These are phyloP conservation scores for Metschnikowia continentalis DNA, from an alignment of 805 yeast species.

Conservation along the genomic window DNA sequence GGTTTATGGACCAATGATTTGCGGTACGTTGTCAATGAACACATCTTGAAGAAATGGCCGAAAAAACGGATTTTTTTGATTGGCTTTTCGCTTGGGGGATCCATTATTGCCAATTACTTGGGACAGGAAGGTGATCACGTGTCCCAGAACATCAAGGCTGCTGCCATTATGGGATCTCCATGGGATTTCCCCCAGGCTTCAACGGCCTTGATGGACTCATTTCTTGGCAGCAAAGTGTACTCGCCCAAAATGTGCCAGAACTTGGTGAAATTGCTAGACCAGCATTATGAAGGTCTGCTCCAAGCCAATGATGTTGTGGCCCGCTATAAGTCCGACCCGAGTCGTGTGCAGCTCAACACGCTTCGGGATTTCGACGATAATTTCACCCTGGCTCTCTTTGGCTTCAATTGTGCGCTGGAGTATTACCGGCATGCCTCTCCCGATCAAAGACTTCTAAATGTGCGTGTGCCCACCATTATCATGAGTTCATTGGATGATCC, in stretches of 20 bases:
- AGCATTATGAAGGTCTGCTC: slow-evolving; percentile 29
- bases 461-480: slow-evolving; percentile 60
- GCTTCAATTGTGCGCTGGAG: slow-evolving; percentile 56
- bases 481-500: slow-evolving; percentile 68
- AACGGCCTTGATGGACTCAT: slow-evolving; percentile 36
- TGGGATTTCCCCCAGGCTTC: slow-evolving; percentile 66
- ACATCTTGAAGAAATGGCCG: slow-evolving; percentile 51
- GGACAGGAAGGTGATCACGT: slow-evolving; percentile 57
- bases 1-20: slow-evolving; percentile 70
- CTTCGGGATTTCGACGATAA: slow-evolving; percentile 57
- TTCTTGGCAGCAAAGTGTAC: slow-evolving; percentile 35
- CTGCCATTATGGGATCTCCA: slow-evolving; percentile 60
- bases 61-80: slow-evolving; percentile 58
- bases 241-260: slow-evolving; percentile 43
- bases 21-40: slow-evolving; percentile 51
- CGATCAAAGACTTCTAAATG: slow-evolving; percentile 47
- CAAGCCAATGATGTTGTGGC: slow-evolving; percentile 21
- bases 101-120: slow-evolving; percentile 60
- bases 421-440: slow-evolving; percentile 69
- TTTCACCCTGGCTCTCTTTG: slow-evolving; percentile 59
- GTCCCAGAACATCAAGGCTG: slow-evolving; percentile 50
- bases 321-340: slow-evolving; percentile 28
- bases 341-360: slow-evolving; percentile 28
- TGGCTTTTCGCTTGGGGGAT: slow-evolving; percentile 73
- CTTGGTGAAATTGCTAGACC: slow-evolving; percentile 28